A percentile compares a stretch with the other conserved stretches of the same genome.
These are phyloP conservation scores for Penicillium paneum DNA, from an alignment of 2,329 filamentous ascomycete species.

Conservation along the genomic window DNA sequence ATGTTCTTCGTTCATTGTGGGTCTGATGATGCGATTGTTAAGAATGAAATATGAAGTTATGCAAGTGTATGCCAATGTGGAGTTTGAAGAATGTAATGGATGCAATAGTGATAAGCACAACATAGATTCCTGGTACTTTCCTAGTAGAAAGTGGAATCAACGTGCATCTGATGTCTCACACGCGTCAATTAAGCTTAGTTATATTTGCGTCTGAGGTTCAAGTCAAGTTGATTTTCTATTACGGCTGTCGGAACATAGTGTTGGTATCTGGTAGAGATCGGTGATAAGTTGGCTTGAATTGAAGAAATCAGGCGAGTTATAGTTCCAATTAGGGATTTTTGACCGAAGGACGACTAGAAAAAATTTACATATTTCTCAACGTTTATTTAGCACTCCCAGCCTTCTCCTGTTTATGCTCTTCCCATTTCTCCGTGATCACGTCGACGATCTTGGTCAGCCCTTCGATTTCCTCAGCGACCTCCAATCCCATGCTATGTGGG, in stretches of 20 bases:
- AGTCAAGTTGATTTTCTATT: not conserved
- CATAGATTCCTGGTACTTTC: not conserved
- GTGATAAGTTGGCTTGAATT: not conserved
- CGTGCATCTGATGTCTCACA: not conserved
- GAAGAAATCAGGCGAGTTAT: not conserved
- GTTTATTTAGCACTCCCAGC: not conserved
- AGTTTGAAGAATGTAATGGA: not conserved
- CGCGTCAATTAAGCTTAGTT: not conserved
- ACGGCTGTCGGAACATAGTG: not conserved
- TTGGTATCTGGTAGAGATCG: not conserved
- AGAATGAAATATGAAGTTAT: not conserved
- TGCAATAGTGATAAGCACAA: not conserved
- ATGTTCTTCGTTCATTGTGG: not conserved
- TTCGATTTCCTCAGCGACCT: constrained; percentile 91
- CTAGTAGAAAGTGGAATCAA: not conserved
- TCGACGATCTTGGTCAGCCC: constrained; percentile 73
- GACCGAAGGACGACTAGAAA: not conserved
- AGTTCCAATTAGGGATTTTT: not conserved
- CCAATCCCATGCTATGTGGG: constrained; percentile 71
- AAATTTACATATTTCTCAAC: not conserved
- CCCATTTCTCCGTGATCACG: constrained; percentile 56
- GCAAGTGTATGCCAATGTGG: not conserved
- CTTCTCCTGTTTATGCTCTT: constrained; percentile 8
- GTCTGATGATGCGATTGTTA: no score
- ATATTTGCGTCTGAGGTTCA: not conserved